Evolutionary conservation across 2,329 filamentous ascomycete genomes (phyloP).

Genomic region (Colletotrichum aenigma): DNA sequence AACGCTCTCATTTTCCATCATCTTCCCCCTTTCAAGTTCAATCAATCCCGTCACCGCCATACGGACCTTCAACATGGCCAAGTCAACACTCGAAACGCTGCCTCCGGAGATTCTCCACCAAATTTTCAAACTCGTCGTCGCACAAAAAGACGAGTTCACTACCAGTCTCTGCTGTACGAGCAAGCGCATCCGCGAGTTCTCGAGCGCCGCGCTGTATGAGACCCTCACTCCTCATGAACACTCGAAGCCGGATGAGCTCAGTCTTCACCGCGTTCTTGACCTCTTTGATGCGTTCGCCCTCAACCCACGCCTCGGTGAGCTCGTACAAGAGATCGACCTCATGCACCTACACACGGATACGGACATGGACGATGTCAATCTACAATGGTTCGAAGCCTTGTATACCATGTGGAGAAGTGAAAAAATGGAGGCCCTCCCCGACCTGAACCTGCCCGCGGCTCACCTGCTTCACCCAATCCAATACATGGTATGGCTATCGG

Average conservation of each 20-base stretch:
- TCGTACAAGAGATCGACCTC: not conserved
- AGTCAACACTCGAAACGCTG: not conserved
- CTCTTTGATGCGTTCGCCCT: not conserved
- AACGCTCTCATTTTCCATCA: too few relatives aligned
- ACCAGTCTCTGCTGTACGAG: not conserved
- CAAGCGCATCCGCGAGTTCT: not conserved
- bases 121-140: not conserved
- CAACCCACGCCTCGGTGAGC: not conserved
- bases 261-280: not conserved
- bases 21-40: not conserved
- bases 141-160: not conserved
- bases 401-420: not conserved
- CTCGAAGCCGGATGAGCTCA: not conserved
- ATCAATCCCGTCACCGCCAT: not conserved
- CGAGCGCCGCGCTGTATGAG: not conserved
- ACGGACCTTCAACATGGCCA: not conserved
- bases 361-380: too few relatives aligned
- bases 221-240: not conserved
- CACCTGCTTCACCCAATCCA: not conserved
- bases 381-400: rapidly evolving
- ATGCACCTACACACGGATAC: not conserved
- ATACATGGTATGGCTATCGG: not conserved
- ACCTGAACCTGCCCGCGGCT: rapidly evolving
- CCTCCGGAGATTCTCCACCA: not conserved
- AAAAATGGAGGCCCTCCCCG: not conserved